A percentile compares a stretch with the other conserved stretches of the same genome.
phyloP scores from a whole-genome alignment of 2,329 filamentous ascomycete genomes.

The Periconia macrospinosa region DNA sequence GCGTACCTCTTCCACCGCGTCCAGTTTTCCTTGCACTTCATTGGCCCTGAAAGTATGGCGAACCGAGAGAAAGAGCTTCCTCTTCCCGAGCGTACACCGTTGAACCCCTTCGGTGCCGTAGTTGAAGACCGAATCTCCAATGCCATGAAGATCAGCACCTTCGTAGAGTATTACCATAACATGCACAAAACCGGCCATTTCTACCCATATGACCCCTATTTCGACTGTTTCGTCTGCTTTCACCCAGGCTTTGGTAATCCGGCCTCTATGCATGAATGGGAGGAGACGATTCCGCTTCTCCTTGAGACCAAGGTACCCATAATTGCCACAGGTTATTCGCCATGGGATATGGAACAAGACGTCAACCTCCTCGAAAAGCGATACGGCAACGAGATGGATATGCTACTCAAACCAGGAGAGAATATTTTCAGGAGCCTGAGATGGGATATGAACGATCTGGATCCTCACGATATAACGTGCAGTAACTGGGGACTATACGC shows the following conservation, averaged over 20 bases:
- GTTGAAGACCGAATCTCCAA: slow-evolving; percentile 88
- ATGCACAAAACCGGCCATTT: slow-evolving; percentile 90
- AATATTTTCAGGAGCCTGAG: slow-evolving; percentile 90
- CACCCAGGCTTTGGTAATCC: slow-evolving; percentile 96
- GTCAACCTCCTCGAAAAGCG: slow-evolving; percentile 87
- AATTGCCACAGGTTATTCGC: slow-evolving; percentile 92
- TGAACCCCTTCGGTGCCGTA: slow-evolving; percentile 91
- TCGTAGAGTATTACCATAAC: slow-evolving; percentile 97
- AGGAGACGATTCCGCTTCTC: slow-evolving; percentile 82
- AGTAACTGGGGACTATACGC: slow-evolving; percentile 98
- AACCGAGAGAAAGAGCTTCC: slow-evolving; percentile 94
- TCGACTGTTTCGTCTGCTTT: slow-evolving; percentile 96
- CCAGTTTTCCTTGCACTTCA: slow-evolving; percentile 89
- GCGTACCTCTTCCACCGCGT: slow-evolving; percentile 92
- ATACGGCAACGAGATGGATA: slow-evolving; percentile 85
- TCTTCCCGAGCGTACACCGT: slow-evolving; percentile 78
- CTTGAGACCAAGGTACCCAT: slow-evolving; percentile 96
- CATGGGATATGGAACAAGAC: slow-evolving; percentile 91
- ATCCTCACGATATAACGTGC: slow-evolving; percentile 90
- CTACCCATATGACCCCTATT: slow-evolving; percentile 94
- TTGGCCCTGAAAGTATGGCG: slow-evolving; percentile 93
- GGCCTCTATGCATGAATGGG: slow-evolving; percentile 91
- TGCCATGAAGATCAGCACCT: slow-evolving; percentile 94
- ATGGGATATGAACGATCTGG: slow-evolving; percentile 96
- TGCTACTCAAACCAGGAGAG: slow-evolving; percentile 88